phyloP scores from a whole-genome alignment of 1,139 yeast species.

The Sugiyamaella neomexicana region DNA sequence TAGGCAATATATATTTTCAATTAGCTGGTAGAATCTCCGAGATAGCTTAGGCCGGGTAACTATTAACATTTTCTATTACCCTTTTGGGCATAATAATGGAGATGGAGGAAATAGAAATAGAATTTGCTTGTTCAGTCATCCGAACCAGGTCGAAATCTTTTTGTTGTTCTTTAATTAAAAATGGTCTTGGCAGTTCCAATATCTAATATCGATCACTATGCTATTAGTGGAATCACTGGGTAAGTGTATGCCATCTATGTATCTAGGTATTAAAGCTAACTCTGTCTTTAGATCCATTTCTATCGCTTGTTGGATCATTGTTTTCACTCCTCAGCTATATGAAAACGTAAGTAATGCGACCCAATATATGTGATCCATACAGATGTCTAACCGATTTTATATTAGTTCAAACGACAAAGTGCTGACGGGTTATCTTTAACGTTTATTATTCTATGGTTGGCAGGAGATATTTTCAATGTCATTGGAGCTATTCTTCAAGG shows the following conservation, averaged over 20 bases:
- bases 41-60: constrained; percentile 1
- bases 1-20: too few relatives aligned
- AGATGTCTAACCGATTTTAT: neutral
- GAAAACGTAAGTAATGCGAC: constrained; percentile 59
- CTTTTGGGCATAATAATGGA: too few relatives aligned
- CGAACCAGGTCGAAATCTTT: too few relatives aligned
- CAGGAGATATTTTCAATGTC: constrained; percentile 91
- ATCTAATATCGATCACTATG: constrained; percentile 58
- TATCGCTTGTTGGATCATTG: constrained; percentile 96
- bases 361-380: too few relatives aligned
- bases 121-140: neutral
- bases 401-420: constrained; percentile 71
- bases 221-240: constrained; percentile 85
- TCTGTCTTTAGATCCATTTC: constrained; percentile 69
- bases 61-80: too few relatives aligned
- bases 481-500: constrained; percentile 86
- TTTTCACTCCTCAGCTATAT: constrained; percentile 94
- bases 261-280: neutral
- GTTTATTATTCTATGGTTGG: constrained; percentile 80
- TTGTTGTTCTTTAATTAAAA: too few relatives aligned
- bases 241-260: constrained; percentile 26
- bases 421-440: constrained; percentile 83
- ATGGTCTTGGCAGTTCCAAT: constrained; percentile 24
- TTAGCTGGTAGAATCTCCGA: neutral
- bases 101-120: too few relatives aligned